Evolutionary conservation across 176 grass and related monocot species (phyloP).

Genomic region (Echinochloa phyllopogon): DNA sequence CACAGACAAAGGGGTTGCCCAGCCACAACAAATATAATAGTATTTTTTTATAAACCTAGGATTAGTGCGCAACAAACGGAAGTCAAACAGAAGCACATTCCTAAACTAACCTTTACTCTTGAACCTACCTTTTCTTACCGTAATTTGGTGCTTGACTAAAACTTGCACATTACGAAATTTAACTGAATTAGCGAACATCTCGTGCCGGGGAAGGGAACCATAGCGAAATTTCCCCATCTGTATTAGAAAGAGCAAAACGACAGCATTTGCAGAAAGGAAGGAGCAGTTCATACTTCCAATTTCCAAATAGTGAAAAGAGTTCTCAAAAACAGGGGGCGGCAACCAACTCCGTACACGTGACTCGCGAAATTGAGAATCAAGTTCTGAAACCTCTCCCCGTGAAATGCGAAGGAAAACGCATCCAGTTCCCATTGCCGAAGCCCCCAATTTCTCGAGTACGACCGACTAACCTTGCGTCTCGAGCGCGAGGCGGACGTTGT

Average conservation of each 20-base stretch:
- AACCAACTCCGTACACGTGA: neutral
- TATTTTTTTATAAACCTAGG: neutral
- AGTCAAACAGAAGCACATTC: neutral
- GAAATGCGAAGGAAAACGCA: neutral
- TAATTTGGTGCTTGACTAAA: neutral
- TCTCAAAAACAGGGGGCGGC: neutral
- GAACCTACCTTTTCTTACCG: neutral
- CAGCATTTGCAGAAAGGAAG: conserved; percentile 25
- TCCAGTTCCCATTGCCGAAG: neutral
- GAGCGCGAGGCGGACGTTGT: conserved; percentile 83
- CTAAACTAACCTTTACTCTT: neutral
- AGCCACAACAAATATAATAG: neutral
- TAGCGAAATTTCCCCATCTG: neutral
- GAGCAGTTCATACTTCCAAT: neutral
- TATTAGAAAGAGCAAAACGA: too few species aligned
- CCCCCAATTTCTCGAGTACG: neutral
- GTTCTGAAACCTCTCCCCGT: too few species aligned
- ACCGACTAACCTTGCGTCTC: conserved; percentile 75
- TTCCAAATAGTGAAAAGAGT: neutral
- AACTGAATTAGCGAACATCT: neutral
- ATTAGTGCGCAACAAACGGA: neutral
- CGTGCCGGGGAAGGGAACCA: neutral
- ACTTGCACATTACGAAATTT: neutral
- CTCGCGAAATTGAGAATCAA: too few species aligned
- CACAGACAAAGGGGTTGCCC: neutral